Percentiles rank a stretch among this genome's conserved stretches.
phyloP scores from a whole-genome alignment of 2,329 filamentous ascomycete species.

The Trichoderma afroharzianum region DNA sequence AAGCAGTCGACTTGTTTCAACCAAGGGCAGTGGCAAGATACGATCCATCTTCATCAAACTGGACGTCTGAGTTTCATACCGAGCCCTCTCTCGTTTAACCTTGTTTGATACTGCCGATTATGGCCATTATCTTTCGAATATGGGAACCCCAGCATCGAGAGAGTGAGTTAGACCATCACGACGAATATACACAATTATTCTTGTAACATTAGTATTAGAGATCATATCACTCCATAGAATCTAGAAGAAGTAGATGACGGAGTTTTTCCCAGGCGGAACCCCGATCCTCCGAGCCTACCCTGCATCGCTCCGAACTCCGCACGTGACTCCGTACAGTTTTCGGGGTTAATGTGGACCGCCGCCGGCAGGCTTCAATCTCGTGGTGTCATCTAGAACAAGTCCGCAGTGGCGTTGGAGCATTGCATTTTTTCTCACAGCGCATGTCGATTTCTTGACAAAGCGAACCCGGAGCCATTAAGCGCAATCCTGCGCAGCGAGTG shows the following conservation, averaged over 20 bases:
- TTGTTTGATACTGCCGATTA: neutral
- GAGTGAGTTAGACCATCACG: neutral
- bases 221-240: neutral
- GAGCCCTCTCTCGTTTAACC: neutral
- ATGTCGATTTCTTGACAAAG: neutral
- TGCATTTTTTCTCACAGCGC: constrained; percentile 5
- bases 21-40: constrained; percentile 47
- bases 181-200: neutral
- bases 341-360: constrained; percentile 23
- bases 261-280: neutral
- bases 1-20: constrained; percentile 27
- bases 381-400: constrained; percentile 19
- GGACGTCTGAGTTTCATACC: neutral
- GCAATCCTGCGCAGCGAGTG: constrained; percentile 30
- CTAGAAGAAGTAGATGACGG: neutral
- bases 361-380: constrained; percentile 18
- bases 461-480: constrained; percentile 18
- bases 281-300: constrained; percentile 10
- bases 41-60: constrained; percentile 38
- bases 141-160: neutral
- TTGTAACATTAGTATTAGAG: neutral
- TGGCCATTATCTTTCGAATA: rapidly evolving
- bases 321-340: constrained; percentile 33
- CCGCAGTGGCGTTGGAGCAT: constrained; percentile 17
- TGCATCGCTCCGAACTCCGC: neutral